Percentiles rank a stretch among this genome's conserved stretches.
phyloP scores from a whole-genome alignment of 169 alveolate species.

The Eimeria maxima region DNA sequence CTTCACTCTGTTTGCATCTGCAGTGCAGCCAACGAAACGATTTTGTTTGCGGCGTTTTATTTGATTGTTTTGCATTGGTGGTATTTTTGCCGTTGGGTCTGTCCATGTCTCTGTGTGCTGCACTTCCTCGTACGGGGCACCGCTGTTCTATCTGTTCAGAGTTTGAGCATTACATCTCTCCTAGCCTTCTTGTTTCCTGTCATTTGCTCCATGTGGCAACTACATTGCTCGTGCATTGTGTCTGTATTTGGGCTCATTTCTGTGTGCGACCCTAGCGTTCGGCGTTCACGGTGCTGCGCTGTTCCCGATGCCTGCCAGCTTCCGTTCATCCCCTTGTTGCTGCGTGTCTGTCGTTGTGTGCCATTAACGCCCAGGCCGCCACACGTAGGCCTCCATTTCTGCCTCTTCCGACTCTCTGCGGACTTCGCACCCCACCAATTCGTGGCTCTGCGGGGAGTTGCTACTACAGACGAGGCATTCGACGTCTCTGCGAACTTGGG shows the following conservation, averaged over 20 bases:
- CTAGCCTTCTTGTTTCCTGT: background rate
- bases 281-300: too few species aligned
- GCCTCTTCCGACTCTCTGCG: background rate
- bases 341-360: background rate
- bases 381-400: background rate
- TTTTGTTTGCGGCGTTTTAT: background rate
- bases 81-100: background rate
- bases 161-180: background rate
- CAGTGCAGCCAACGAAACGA: background rate
- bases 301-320: background rate
- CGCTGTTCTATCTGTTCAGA: background rate
- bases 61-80: background rate
- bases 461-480: slow-evolving; percentile 28
- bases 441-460: slow-evolving; percentile 12
- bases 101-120: background rate
- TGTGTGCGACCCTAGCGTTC: background rate
- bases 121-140: background rate
- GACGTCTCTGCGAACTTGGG: slow-evolving; percentile 41
- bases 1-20: background rate
- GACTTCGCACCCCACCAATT: slow-evolving; percentile 9
- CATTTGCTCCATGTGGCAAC: background rate
- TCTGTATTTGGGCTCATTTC: background rate
- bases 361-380: background rate
- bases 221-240: background rate
- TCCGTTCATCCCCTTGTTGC: background rate